These are phyloP conservation scores for Termitomyces sp. DNA, from an alignment of 768 basidiomycete species.

Conservation along the genomic window DNA sequence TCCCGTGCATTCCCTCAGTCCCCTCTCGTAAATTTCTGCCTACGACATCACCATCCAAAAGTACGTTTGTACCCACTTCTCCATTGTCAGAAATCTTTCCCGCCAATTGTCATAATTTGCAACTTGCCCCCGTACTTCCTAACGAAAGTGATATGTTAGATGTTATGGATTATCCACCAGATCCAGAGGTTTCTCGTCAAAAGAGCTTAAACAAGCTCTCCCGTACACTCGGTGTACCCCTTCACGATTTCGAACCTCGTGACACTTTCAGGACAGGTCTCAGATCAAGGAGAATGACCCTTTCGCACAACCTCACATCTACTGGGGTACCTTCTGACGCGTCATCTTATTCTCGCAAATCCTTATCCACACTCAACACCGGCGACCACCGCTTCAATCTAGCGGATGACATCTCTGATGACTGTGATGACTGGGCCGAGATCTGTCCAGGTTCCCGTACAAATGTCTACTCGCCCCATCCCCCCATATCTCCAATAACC, in stretches of 20 bases:
- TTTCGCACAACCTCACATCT: slow-evolving; percentile 3
- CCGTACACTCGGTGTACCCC: slow-evolving; percentile 21
- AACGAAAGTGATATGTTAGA: slow-evolving; percentile 2
- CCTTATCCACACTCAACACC: slow-evolving; percentile 11
- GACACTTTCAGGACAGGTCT: background rate
- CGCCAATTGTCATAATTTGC: slow-evolving; percentile 3
- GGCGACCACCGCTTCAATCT: slow-evolving; percentile 19
- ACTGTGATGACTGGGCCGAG: slow-evolving; percentile 17
- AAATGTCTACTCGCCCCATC: slow-evolving; percentile 9
- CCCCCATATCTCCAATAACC: slow-evolving; percentile 24
- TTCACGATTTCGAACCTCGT: slow-evolving; percentile 8
- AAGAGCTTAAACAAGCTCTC: slow-evolving; percentile 21
- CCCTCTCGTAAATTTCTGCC: background rate
- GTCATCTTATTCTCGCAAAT: slow-evolving; percentile 1
- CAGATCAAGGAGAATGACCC: slow-evolving; percentile 1
- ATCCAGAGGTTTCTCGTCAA: background rate
- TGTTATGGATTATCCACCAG: slow-evolving; percentile 3
- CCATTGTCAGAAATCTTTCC: slow-evolving; percentile 7
- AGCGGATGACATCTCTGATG: slow-evolving; percentile 17
- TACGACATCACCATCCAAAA: background rate
- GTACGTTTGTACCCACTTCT: slow-evolving; percentile 5
- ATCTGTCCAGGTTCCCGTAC: slow-evolving; percentile 1
- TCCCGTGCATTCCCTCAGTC: background rate
- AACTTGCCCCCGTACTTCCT: slow-evolving; percentile 8
- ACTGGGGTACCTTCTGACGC: background rate